Percentiles rank a stretch among this genome's conserved stretches.
phyloP scores from a whole-genome alignment of 306 rosid species.

The Astragalus membranaceus region DNA sequence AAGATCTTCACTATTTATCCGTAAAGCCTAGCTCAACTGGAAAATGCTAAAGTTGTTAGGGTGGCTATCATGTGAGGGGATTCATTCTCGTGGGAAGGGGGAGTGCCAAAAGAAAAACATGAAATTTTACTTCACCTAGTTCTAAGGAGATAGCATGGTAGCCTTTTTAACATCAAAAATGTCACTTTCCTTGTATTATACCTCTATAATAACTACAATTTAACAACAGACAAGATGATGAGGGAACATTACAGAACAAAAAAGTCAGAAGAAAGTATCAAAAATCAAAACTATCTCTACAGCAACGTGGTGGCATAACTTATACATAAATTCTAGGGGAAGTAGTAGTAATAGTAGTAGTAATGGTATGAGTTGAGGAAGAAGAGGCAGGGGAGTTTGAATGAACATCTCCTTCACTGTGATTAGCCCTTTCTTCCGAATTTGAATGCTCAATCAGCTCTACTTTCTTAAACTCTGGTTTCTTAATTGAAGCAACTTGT shows the following conservation, averaged over 20 bases:
- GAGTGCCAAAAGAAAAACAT: neutral
- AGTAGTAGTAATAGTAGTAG: slow-evolving; percentile 30
- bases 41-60: too few relatives aligned
- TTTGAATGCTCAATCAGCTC: slow-evolving; percentile 20
- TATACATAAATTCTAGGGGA: slow-evolving; percentile 28
- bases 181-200: slow-evolving; percentile 28
- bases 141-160: slow-evolving; percentile 6
- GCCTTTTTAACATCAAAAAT: slow-evolving; percentile 38
- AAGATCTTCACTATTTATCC: too few relatives aligned
- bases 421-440: slow-evolving; percentile 47
- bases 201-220: slow-evolving; percentile 8
- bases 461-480: slow-evolving; percentile 24
- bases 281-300: slow-evolving; percentile 21
- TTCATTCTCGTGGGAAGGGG: too few relatives aligned
- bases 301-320: slow-evolving; percentile 34
- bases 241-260: neutral
- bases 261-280: slow-evolving; percentile 21
- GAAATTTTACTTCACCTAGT: slow-evolving; percentile 12
- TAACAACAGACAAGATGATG: slow-evolving; percentile 12
- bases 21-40: too few relatives aligned
- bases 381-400: slow-evolving; percentile 70
- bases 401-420: slow-evolving; percentile 42
- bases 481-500: slow-evolving; percentile 19
- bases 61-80: too few relatives aligned
- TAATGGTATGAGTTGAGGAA: slow-evolving; percentile 57